A percentile compares a stretch with the other conserved stretches of the same genome.
Conservation (phyloP, 192 early-diverging fungal genomes). For the Backusella australiensis region DNA sequence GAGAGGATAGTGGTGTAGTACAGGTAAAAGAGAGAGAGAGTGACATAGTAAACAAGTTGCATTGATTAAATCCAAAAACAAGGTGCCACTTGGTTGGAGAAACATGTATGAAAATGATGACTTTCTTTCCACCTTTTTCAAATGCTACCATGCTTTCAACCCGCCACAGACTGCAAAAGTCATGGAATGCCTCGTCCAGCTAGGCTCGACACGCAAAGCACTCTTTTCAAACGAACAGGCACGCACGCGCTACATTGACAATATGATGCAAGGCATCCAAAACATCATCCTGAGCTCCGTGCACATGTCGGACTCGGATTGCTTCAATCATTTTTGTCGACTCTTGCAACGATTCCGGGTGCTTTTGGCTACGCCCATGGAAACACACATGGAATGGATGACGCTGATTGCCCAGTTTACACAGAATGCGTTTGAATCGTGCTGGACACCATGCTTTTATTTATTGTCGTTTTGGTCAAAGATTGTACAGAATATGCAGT, state of each 20-base stretch:
- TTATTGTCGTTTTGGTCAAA: conserved; percentile 87
- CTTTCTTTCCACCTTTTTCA: conserved; percentile 72
- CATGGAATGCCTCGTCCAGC: conserved; percentile 77
- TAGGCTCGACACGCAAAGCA: conserved; percentile 82
- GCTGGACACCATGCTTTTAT: conserved; percentile 66
- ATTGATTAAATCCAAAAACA: no score
- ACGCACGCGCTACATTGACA: conserved; percentile 61
- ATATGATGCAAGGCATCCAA: conserved; percentile 64
- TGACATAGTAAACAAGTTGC: not conserved
- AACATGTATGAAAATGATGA: conserved; percentile 64
- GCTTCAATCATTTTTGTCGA: conserved; percentile 83
- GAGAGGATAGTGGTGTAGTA: conserved; percentile 67
- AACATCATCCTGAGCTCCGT: conserved; percentile 59
- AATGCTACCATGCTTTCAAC: conserved; percentile 58
- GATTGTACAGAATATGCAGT: conserved; percentile 58
- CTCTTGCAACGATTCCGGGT: conserved; percentile 78
- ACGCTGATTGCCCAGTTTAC: conserved; percentile 60
- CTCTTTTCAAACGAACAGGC: conserved; percentile 72
- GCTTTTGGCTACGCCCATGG: conserved; percentile 69
- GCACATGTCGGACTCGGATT: conserved; percentile 69
- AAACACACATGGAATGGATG: conserved; percentile 75
- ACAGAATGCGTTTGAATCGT: conserved; percentile 55
- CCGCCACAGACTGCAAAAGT: conserved; percentile 58
- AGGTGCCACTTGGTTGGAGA: conserved; percentile 81
- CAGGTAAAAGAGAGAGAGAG: conserved; percentile 37